Evolutionary conservation across 805 yeast genomes (phyloP).

Genomic region (Metschnikowia vanudenii): DNA sequence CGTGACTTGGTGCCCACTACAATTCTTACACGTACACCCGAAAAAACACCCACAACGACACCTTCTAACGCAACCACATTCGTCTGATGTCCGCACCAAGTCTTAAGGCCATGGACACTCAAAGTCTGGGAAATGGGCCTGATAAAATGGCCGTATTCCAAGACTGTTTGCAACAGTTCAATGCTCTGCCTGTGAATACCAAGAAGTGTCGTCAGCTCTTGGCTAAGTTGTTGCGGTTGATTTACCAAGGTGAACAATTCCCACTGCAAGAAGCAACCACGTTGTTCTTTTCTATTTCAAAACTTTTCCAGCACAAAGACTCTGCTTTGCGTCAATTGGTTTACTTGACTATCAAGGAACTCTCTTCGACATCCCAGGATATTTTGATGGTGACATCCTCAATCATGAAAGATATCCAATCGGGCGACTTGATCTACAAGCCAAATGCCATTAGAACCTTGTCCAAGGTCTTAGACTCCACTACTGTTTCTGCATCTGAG

Average conservation of each 20-base stretch:
- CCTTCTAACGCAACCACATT: constrained; percentile 9
- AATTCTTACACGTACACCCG: constrained; percentile 19
- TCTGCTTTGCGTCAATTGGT: constrained; percentile 88
- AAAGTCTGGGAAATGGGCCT: constrained; percentile 57
- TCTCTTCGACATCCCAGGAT: constrained; percentile 80
- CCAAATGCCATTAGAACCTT: constrained; percentile 95
- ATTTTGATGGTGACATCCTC: constrained; percentile 97
- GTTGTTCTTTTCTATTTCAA: constrained; percentile 89
- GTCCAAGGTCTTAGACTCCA: constrained; percentile 82
- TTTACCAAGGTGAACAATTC: constrained; percentile 84
- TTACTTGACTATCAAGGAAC: constrained; percentile 89
- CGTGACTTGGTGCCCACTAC: constrained; percentile 17
- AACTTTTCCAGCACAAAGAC: constrained; percentile 90
- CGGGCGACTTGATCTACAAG: constrained; percentile 78
- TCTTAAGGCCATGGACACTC: constrained; percentile 81
- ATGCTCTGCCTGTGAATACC: constrained; percentile 85
- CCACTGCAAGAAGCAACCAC: constrained; percentile 89
- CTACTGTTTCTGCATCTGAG: constrained; percentile 91
- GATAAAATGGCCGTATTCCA: constrained; percentile 98
- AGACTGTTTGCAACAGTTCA: constrained; percentile 90
- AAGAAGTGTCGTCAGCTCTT: constrained; percentile 80
- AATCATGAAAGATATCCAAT: constrained; percentile 96
- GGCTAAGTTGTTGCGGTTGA: constrained; percentile 76
- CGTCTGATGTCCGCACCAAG: constrained; percentile 71
- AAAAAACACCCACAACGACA: constrained; percentile 14